Percentiles rank a stretch among this genome's conserved stretches.
phyloP scores from a whole-genome alignment of 176 grass and related monocot genomes.

The Rhipidocladum racemiflorum region DNA sequence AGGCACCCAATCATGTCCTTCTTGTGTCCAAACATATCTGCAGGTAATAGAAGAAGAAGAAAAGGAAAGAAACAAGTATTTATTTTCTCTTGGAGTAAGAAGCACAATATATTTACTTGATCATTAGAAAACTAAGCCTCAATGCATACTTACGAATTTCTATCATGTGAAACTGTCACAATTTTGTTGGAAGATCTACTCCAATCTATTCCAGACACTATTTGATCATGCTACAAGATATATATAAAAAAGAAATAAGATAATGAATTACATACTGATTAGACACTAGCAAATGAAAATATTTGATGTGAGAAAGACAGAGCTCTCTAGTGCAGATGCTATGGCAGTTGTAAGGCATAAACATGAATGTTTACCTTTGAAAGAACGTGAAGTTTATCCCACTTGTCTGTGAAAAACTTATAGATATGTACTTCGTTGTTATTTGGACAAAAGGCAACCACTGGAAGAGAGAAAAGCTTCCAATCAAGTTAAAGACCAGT shows the following conservation, averaged over 20 bases:
- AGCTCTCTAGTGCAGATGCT: not conserved
- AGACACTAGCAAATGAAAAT: not conserved
- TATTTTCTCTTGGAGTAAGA: not conserved
- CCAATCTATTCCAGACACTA: constrained; percentile 97
- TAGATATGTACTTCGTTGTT: constrained; percentile 92
- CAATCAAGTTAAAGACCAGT: not conserved
- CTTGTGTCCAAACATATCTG: constrained; percentile 98
- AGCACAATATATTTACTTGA: constrained; percentile 2
- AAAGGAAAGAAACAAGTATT: not conserved
- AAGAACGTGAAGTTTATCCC: constrained; percentile 96
- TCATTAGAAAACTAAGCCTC: not conserved
- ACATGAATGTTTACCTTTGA: constrained; percentile 56
- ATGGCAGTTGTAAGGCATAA: constrained; percentile 1
- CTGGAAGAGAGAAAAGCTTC: constrained; percentile 45
- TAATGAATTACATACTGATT: not conserved
- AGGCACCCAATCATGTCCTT: constrained; percentile 89
- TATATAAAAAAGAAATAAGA: constrained; percentile 11
- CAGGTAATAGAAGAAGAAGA: not conserved
- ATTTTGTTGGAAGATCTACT: constrained; percentile 85
- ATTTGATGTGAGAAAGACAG: not conserved
- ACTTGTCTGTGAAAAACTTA: constrained; percentile 81
- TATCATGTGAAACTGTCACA: constrained; percentile 95
- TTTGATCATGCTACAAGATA: constrained; percentile 84
- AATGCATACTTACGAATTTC: constrained; percentile 74
- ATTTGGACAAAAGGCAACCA: constrained; percentile 98